These are phyloP conservation scores for Saccharomycopsis oosterbeekiorum DNA, from an alignment of 805 yeast genomes.

Conservation along the genomic window DNA sequence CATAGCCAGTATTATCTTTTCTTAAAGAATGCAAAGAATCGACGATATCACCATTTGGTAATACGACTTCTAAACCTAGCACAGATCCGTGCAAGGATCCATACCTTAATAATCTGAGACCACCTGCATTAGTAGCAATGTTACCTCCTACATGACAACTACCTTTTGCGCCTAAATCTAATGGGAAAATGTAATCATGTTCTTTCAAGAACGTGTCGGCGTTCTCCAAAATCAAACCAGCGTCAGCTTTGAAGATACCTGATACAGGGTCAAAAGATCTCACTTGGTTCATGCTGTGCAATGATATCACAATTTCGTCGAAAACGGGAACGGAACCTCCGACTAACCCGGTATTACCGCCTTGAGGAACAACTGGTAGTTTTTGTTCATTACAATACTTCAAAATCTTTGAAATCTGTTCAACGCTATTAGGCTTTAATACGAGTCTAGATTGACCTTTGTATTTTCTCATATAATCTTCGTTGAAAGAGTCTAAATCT, in stretches of 20 bases:
- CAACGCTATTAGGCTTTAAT: conserved; percentile 70
- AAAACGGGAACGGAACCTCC: conserved; percentile 92
- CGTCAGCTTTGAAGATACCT: conserved; percentile 82
- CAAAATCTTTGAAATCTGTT: conserved; percentile 67
- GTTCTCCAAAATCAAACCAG: conserved; percentile 80
- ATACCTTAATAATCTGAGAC: conserved; percentile 74
- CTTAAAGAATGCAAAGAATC: conserved; percentile 77
- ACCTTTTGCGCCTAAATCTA: conserved; percentile 94
- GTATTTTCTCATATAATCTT: conserved; percentile 92
- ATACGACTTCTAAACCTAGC: conserved; percentile 84
- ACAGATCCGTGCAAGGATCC: conserved; percentile 92
- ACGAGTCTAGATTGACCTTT: conserved; percentile 78
- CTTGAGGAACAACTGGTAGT: conserved; percentile 89
- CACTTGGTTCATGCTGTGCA: conserved; percentile 62
- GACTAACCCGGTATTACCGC: conserved; percentile 93
- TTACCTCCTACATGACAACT: conserved; percentile 94
- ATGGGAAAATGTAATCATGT: conserved; percentile 82
- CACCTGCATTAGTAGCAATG: conserved; percentile 95
- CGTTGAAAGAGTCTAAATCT: conserved; percentile 65
- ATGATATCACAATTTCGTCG: conserved; percentile 74
- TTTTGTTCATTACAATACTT: conserved; percentile 69
- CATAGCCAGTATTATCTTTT: conserved; percentile 94
- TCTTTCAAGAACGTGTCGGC: conserved; percentile 75
- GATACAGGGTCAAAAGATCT: conserved; percentile 73
- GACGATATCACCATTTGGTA: conserved; percentile 70